Conservation (phyloP, 176 grass and related monocot genomes). For the Lolium multiflorum region DNA sequence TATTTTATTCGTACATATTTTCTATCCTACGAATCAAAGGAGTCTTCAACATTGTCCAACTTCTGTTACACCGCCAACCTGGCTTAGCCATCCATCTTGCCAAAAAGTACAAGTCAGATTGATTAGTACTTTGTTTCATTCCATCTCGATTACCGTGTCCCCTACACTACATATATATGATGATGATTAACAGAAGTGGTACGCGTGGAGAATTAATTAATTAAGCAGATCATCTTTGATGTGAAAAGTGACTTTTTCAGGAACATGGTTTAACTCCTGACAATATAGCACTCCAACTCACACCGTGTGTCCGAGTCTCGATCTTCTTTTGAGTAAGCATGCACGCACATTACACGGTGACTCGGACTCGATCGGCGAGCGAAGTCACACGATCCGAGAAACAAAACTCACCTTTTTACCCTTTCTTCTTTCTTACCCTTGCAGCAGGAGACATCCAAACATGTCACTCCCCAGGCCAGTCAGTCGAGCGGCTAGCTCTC, state of each 20-base stretch:
- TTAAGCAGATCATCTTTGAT: background rate
- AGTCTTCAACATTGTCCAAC: no score
- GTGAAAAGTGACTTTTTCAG: constrained; percentile 43
- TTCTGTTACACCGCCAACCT: no score
- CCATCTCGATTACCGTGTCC: no score
- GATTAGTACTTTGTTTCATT: no score
- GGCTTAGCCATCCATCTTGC: no score
- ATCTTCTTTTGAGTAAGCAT: constrained; percentile 24
- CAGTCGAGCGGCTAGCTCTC: background rate
- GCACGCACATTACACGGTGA: background rate
- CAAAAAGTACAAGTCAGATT: no score
- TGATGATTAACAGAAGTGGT: background rate
- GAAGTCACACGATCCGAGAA: constrained; percentile 22
- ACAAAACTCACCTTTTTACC: background rate
- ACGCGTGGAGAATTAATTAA: background rate
- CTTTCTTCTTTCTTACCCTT: background rate
- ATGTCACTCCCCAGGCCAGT: background rate
- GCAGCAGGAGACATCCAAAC: background rate
- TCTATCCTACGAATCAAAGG: no score
- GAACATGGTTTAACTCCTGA: constrained; percentile 37
- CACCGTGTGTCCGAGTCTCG: background rate
- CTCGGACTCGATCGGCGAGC: background rate
- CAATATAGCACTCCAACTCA: constrained; percentile 1
- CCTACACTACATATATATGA: no score
- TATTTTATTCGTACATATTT: no score